Evolutionary conservation across 2,329 filamentous ascomycete genomes (phyloP).

Genomic region (Fusarium burgessii): DNA sequence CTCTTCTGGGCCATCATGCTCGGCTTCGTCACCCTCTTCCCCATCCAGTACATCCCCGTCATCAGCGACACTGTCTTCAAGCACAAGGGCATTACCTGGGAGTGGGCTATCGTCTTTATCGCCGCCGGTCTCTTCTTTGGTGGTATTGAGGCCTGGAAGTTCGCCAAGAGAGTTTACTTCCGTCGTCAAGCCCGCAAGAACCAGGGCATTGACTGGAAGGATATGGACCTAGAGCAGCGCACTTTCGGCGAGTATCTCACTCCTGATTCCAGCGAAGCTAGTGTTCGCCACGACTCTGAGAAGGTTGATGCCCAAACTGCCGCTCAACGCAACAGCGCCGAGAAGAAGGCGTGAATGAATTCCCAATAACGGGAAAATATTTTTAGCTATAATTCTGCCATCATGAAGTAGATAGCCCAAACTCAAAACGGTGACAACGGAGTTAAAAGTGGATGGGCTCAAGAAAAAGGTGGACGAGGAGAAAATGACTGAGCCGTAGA

Average conservation of each 20-base stretch:
- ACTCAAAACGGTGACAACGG: conserved; percentile 24
- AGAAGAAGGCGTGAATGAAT: conserved; percentile 42
- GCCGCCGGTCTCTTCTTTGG: conserved; percentile 66
- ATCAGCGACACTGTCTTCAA: conserved; percentile 71
- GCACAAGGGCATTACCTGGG: conserved; percentile 71
- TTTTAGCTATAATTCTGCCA: conserved; percentile 5
- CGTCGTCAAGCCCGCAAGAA: conserved; percentile 42
- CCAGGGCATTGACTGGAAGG: conserved; percentile 51
- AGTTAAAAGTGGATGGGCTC: conserved; percentile 27
- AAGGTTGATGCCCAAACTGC: conserved; percentile 36
- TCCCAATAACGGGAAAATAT: background rate
- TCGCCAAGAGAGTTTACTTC: conserved; percentile 62
- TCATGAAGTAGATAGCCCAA: conserved; percentile 2
- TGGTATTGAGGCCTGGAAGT: conserved; percentile 71
- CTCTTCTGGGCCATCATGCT: conserved; percentile 72
- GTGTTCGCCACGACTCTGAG: conserved; percentile 44
- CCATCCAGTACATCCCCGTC: conserved; percentile 68
- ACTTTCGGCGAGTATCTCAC: conserved; percentile 55
- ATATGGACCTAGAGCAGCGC: conserved; percentile 55
- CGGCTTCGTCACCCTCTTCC: conserved; percentile 63
- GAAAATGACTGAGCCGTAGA: conserved; percentile 45
- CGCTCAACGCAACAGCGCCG: conserved; percentile 11
- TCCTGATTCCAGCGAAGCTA: conserved; percentile 45
- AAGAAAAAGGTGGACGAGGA: conserved; percentile 43
- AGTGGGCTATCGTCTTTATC: conserved; percentile 71